Base-by-base conservation (phyloP, 169 alveolate genomes). In the Eimeria tenella region DNA sequence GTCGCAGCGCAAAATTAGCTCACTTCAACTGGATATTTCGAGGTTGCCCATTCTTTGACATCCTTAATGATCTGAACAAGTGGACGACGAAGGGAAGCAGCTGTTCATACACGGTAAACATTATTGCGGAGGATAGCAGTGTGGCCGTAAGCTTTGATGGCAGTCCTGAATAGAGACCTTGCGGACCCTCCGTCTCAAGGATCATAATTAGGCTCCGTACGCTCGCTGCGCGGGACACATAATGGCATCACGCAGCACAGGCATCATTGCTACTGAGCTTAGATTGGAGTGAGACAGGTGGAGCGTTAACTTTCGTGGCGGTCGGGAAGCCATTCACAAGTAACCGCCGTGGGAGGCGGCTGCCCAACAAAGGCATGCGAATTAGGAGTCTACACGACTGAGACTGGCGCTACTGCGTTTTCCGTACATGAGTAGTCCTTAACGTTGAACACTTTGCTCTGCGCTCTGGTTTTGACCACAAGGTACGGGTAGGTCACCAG, bases 381-480 rank as follows among this genome's bases (percentile, higher is more conserved):
- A 58, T 17, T 31, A 31, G 42, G 42, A 31, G 42, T 31, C 42
- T 31, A 31, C 42, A 31, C 42, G 42, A 5, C 21, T 50, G 65
- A 17, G 5, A n/a, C 23, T 50, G 65, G 65, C n/a, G 68, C 42
- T 13, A 49, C 65, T 19, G n/a, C 50, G 86, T 10, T 11, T 17
- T 13, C 21, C 92, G n/a, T 81, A 92, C 95, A 86, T 23, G 95
- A 81, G n/a, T 92, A 79, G 86, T 92, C 95, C 68, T 92, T 79
- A 7, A 82, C 91, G 68, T 82, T 92, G 52, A 49, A 79, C 49
- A 82, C 86, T 68, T 92, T 92, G 65, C 92, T 92, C 49, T 92
- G 95, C 70, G 95, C 95, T 31, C 95, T 91, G n/a, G 95, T 92
- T 86, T 92, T 92, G 86, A 92, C 95, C 23, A 92, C 95, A 11